Conservation (phyloP, 2,329 filamentous ascomycete species). For the Fusarium nanum region DNA sequence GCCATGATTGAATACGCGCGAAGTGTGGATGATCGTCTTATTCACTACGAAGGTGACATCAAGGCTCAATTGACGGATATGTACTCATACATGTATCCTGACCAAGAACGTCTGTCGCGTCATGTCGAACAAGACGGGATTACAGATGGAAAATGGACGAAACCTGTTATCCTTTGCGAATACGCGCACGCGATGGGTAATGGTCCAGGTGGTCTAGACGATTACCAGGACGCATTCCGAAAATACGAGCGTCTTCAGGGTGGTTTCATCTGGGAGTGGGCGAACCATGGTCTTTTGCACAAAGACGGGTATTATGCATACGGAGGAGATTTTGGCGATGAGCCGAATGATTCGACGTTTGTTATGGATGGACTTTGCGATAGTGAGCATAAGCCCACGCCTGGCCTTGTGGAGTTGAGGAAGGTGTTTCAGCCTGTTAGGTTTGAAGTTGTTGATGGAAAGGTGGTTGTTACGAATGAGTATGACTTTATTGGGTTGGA, state of each 20-base stretch:
- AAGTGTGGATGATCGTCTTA: slow-evolving; percentile 4
- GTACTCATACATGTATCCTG: slow-evolving; percentile 24
- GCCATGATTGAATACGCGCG: slow-evolving; percentile 23
- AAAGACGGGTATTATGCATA: slow-evolving; percentile 17
- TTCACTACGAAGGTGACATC: slow-evolving; percentile 20
- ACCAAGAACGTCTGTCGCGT: slow-evolving; percentile 6
- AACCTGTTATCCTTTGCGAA: slow-evolving; percentile 18
- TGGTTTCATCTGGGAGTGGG: slow-evolving; percentile 24
- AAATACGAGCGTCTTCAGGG: slow-evolving; percentile 17
- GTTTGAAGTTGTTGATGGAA: not conserved
- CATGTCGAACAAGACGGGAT: slow-evolving; percentile 10
- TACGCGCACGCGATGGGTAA: slow-evolving; percentile 16
- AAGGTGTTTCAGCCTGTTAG: slow-evolving; percentile 11
- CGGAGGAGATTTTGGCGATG: slow-evolving; percentile 18
- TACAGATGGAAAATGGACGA: slow-evolving; percentile 4
- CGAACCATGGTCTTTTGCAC: slow-evolving; percentile 14
- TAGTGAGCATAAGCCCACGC: slow-evolving; percentile 15
- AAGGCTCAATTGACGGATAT: slow-evolving; percentile 20
- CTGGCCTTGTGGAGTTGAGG: slow-evolving; percentile 3
- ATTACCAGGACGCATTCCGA: slow-evolving; percentile 1
- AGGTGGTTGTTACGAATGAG: slow-evolving; percentile 4
- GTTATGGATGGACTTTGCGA: slow-evolving; percentile 19
- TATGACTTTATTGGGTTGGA: slow-evolving; percentile 5
- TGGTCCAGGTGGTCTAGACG: slow-evolving; percentile 2
- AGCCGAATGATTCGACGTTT: slow-evolving; percentile 10